A percentile compares a stretch with the other conserved stretches of the same genome.
Conservation (phyloP, 306 rosid genomes). For the Cyamopsis tetragonoloba region DNA sequence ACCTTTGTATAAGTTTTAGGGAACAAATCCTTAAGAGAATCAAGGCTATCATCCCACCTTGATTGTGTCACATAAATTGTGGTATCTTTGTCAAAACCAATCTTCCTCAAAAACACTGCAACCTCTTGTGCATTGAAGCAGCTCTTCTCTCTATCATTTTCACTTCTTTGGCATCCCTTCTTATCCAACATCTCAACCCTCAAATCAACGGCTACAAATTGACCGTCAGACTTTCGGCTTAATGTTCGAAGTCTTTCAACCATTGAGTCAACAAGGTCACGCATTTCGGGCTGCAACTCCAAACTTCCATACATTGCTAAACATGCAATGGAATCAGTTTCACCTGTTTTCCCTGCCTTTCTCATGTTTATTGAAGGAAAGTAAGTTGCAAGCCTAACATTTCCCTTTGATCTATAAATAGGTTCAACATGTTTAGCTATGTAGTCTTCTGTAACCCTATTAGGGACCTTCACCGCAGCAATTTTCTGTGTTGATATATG, state of each 20-base stretch:
- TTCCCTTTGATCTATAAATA: conserved; percentile 65
- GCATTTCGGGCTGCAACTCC: conserved; percentile 71
- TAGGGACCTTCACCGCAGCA: conserved; percentile 88
- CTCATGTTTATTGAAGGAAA: conserved; percentile 91
- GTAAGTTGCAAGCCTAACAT: conserved; percentile 80
- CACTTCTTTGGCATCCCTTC: conserved; percentile 72
- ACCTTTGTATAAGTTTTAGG: conserved; percentile 95
- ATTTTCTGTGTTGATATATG: conserved; percentile 57
- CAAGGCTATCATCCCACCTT: conserved; percentile 84
- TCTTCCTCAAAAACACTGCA: conserved; percentile 76
- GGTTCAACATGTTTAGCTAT: conserved; percentile 74
- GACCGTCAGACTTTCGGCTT: conserved; percentile 84
- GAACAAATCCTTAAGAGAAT: conserved; percentile 79
- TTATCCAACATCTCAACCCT: conserved; percentile 78
- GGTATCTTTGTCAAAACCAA: conserved; percentile 78
- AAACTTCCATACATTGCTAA: conserved; percentile 96
- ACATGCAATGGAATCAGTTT: conserved; percentile 67
- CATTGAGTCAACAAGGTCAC: conserved; percentile 77
- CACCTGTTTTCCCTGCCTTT: conserved; percentile 50
- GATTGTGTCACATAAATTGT: conserved; percentile 89
- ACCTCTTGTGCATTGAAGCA: conserved; percentile 80
- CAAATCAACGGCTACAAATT: conserved; percentile 83
- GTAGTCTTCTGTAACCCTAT: conserved; percentile 82
- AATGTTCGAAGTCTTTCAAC: conserved; percentile 74
- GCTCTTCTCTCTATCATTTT: conserved; percentile 55